Evolutionary conservation across 192 early-diverging fungal genomes (phyloP).

Genomic region (Coemansia sp.): DNA sequence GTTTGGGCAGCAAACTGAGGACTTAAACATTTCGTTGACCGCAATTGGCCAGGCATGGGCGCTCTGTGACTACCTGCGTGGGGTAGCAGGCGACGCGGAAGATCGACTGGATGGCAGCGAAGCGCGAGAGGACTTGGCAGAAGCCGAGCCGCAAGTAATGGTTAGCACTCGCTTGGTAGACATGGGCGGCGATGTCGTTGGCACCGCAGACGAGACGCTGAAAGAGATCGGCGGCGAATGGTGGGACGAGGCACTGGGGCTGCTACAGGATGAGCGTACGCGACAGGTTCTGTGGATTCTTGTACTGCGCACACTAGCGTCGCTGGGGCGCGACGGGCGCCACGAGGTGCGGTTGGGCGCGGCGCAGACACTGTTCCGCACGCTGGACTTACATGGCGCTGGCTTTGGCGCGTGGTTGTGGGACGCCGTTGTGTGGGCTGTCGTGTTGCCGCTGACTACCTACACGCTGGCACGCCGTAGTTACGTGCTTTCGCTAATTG

Average conservation of each 20-base stretch:
- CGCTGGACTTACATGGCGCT: constrained; percentile 85
- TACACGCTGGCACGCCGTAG: constrained; percentile 23
- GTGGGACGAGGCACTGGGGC: constrained; percentile 31
- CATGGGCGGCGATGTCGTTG: constrained; percentile 2
- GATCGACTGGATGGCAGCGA: no score
- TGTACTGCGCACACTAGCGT: constrained; percentile 77
- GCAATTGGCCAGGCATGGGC: constrained; percentile 91
- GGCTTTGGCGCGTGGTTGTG: constrained; percentile 71
- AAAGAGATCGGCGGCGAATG: constrained; percentile 2
- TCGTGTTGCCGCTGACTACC: constrained; percentile 73
- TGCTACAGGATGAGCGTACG: constrained; percentile 1
- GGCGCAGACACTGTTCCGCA: constrained; percentile 92
- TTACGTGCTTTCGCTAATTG: constrained; percentile 13
- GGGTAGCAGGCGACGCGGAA: neutral
- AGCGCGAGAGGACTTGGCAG: neutral
- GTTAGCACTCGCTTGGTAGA: constrained; percentile 9
- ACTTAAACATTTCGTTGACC: constrained; percentile 93
- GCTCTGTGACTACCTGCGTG: constrained; percentile 85
- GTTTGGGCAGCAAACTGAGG: constrained; percentile 82
- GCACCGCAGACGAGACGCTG: constrained; percentile 5
- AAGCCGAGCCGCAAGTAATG: neutral
- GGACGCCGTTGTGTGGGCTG: constrained; percentile 82
- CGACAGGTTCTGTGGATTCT: constrained; percentile 82
- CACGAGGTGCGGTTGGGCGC: constrained; percentile 93
- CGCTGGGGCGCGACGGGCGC: constrained; percentile 77